Base-by-base conservation (phyloP, 805 yeast species). In the Nakazawaea wickerhamii region DNA sequence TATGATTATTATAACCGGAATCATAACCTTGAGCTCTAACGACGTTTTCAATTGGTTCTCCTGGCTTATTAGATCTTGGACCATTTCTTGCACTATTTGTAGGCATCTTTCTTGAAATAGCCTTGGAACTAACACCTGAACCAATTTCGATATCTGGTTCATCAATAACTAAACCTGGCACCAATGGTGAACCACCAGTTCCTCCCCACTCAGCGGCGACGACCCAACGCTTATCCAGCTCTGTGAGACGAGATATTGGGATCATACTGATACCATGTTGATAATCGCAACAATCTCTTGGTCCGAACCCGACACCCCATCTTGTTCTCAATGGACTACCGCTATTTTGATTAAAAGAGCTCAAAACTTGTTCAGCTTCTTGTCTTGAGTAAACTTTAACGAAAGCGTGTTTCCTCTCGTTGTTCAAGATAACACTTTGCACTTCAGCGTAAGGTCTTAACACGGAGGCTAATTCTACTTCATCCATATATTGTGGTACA, bases 271-370 rank as follows among this genome's bases (percentile, higher is more conserved):
- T 73, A 48, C 99, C 99, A 45, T 82, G 82, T 57, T 82, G 90
- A 63, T 93, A 93, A 63, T 93, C 95, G 61, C 96, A 87, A 68
- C 98, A 91, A 61, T 93, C 98, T 68, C 99, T 79, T 42, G 99
- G 99, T 4, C 99, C 99, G 57, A 85, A 93, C 1, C 99, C 99
- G 48, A 93, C 98, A 51, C 98, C 99, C 99, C 99, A 93, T 59
- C 96, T 76, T 4, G 95, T 86, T 64, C 98, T 77, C 52, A 93
- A 68, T 27, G 65, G 59, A 51, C 77, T 67, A 8, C 75, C 61
- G 31, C 80, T 81, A 51, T 81, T 78, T 45, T 57, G 54, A 23
- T 73, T 74, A 65, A 90, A 88, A 32, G 79, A 75, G 31, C 75
- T 70, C 45, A 88, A 73, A 11, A 89, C 89, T 47, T 71, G 76